Base-by-base conservation (phyloP, 306 rosid species). In the Phaseolus lunatus region DNA sequence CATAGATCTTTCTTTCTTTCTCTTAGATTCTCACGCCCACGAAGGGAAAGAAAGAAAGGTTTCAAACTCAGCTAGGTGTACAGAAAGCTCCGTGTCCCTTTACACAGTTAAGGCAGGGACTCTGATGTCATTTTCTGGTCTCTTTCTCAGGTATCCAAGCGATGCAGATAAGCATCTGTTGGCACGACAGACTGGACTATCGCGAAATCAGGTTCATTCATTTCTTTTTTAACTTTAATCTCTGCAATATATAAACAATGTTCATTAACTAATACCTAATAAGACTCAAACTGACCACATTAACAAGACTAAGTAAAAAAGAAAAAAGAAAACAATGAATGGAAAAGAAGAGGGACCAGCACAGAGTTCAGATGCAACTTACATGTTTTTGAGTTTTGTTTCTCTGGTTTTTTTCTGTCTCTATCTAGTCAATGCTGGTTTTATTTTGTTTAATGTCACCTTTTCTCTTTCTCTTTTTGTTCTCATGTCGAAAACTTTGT, bases 101-200 rank as follows among this genome's bases (percentile, higher is more conserved):
- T 88, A 79, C 80, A 81, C 86, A 23, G 85, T 62, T 76, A 68
- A 70, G 85, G 85, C 65, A 85, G 86, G 84, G 81, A 82, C 87
- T 69, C 82, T 90, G 74, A 88, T 86, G 92, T 88, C 93, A 88
- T 88, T 92, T 90, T 87, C 76, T 90, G 86, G 91, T 90, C 91
- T 87, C 81, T 90, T 87, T 90, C 92, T 85, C 97, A 92, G 97
- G 96, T 92, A 92, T 45, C 97, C 97, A 82, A 92, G 97, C 87
- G 97, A 92, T 78, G 97, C 97, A 72, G 97, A 92, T 92, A 92
- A 92, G 88, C 97, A 90, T 78, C 92, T 92, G 79, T 89, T 92
- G 83, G 93, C 97, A 27, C 76, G 97, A 70, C 97, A 92, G 93
- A 92, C 97, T 80, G 96, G 97, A 20, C 85, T 92, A 65, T 92